These are phyloP conservation scores for Sclerotinia trifoliorum DNA, from an alignment of 2,329 filamentous ascomycete species.

Conservation along the genomic window DNA sequence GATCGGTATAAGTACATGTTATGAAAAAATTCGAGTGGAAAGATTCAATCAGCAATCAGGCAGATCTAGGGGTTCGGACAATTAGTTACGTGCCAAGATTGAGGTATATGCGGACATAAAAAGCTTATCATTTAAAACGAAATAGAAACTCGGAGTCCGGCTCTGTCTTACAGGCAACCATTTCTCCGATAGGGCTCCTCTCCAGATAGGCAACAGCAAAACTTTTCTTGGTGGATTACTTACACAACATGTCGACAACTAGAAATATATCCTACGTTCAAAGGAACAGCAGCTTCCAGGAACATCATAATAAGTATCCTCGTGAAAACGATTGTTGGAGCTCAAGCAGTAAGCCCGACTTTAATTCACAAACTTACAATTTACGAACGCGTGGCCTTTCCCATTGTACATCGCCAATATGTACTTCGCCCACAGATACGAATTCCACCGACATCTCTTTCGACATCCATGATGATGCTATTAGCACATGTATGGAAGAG, in stretches of 20 bases:
- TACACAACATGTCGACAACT: neutral
- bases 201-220: neutral
- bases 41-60: neutral
- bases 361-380: neutral
- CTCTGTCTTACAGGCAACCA: neutral
- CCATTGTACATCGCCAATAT: neutral
- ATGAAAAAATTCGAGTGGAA: neutral
- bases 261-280: neutral
- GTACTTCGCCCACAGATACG: neutral
- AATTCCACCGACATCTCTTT: neutral
- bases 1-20: conserved; percentile 3
- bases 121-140: neutral
- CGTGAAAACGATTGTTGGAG: neutral
- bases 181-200: neutral
- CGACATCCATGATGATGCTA: neutral
- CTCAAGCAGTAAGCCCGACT: neutral
- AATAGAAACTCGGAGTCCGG: neutral
- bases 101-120: neutral
- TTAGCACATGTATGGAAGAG: neutral
- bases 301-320: neutral
- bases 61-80: neutral
- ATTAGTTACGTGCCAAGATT: neutral
- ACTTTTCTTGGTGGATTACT: neutral
- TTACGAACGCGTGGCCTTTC: neutral
- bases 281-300: neutral